These are phyloP conservation scores for Aspergillus cristatus DNA, from an alignment of 495 filamentous ascomycete species.

Conservation along the genomic window DNA sequence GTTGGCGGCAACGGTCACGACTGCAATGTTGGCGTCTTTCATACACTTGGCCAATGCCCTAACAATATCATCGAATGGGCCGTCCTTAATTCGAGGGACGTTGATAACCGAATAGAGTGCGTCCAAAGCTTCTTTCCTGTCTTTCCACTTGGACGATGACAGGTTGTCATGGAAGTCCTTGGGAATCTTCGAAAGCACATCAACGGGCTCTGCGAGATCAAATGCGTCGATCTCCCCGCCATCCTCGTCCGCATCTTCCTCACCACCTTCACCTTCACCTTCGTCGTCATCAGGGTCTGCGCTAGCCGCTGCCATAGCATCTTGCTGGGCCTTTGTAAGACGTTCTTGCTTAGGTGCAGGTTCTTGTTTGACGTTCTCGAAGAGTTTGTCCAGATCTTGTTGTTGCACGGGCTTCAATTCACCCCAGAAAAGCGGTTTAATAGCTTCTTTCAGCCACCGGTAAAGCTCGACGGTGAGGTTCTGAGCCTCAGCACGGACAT, in stretches of 20 bases:
- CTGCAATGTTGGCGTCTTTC: slow-evolving; percentile 97
- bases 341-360: slow-evolving; percentile 82
- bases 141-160: slow-evolving; percentile 93
- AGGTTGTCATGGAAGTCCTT: slow-evolving; percentile 73
- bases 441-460: slow-evolving; percentile 92
- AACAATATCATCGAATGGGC: slow-evolving; percentile 74
- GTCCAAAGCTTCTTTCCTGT: slow-evolving; percentile 90
- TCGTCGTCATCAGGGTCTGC: slow-evolving; percentile 47
- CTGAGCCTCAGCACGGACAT: slow-evolving; percentile 90
- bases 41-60: slow-evolving; percentile 82
- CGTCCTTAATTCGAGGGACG: slow-evolving; percentile 87
- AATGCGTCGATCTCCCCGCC: slow-evolving; percentile 68
- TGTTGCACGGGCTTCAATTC: slow-evolving; percentile 96
- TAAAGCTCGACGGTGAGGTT: slow-evolving; percentile 91
- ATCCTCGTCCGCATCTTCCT: slow-evolving; percentile 59
- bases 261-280: slow-evolving; percentile 40
- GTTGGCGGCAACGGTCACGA: slow-evolving; percentile 88
- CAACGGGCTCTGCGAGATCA: slow-evolving; percentile 83
- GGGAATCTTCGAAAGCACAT: slow-evolving; percentile 77
- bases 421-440: slow-evolving; percentile 96
- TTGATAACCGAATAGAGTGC: slow-evolving; percentile 68
- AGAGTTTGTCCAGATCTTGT: slow-evolving; percentile 84
- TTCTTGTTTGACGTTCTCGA: slow-evolving; percentile 86
- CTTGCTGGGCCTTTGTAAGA: slow-evolving; percentile 82
- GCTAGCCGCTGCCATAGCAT: slow-evolving; percentile 60